phyloP scores from a whole-genome alignment of 257 asterid species.

The Linderniella brevidens region DNA sequence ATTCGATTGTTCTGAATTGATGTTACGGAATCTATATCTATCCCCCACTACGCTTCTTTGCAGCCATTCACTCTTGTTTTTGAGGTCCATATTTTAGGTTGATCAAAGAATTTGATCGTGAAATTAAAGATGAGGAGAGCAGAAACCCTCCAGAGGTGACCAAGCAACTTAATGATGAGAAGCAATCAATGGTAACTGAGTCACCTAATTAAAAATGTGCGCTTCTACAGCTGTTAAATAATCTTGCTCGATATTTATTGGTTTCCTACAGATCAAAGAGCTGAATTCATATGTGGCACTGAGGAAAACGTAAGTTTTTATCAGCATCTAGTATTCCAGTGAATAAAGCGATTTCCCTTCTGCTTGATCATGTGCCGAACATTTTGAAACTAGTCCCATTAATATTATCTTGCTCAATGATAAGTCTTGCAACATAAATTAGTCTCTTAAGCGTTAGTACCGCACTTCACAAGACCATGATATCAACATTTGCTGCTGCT shows the following conservation, averaged over 20 bases:
- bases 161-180: constrained; percentile 89
- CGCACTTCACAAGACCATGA: too few relatives aligned
- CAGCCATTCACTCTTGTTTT: background rate
- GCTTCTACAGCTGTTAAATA: too few relatives aligned
- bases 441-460: too few relatives aligned
- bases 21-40: too few relatives aligned
- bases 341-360: too few relatives aligned
- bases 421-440: background rate
- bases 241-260: background rate
- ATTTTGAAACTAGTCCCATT: too few relatives aligned
- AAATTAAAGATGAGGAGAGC: constrained; percentile 85
- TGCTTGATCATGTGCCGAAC: too few relatives aligned
- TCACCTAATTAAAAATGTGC: too few relatives aligned
- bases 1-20: too few relatives aligned
- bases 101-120: constrained; percentile 91
- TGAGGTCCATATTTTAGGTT: constrained; percentile 28
- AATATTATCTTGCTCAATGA: background rate
- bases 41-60: too few relatives aligned
- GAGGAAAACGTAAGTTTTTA: constrained; percentile 7
- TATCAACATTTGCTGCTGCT: too few relatives aligned
- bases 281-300: constrained; percentile 3
- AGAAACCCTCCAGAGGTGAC: constrained; percentile 59
- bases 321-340: background rate
- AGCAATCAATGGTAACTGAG: constrained; percentile 62
- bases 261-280: constrained; percentile 3